Conservation (phyloP, 352 stramenopile species). For the Globisporangium megalacanthum region DNA sequence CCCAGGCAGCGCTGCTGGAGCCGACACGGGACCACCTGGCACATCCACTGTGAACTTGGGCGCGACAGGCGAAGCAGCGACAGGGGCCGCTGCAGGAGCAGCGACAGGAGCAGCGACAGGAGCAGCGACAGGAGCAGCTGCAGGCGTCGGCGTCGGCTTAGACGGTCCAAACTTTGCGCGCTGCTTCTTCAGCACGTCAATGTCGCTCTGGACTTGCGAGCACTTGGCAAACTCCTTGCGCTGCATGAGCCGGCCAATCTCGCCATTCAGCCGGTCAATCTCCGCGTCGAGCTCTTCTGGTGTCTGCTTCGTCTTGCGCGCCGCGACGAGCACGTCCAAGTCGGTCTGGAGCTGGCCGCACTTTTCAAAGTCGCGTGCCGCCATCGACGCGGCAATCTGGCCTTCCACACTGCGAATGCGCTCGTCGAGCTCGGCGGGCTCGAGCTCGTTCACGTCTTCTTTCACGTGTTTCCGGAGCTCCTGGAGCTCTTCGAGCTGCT, state of each 20-base stretch:
- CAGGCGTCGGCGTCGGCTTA: neutral
- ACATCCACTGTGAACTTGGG: conserved; percentile 10
- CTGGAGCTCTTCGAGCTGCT: conserved; percentile 71
- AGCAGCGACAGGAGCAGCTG: neutral
- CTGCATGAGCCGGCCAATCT: conserved; percentile 65
- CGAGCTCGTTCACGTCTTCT: conserved; percentile 84
- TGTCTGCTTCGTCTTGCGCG: conserved; percentile 85
- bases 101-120: neutral
- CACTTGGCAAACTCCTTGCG: conserved; percentile 87
- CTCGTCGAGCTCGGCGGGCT: conserved; percentile 75
- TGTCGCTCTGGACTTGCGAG: conserved; percentile 77
- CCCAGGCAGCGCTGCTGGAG: conserved; percentile 44
- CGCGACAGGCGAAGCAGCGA: neutral
- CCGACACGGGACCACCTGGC: conserved; percentile 30
- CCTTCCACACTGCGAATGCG: conserved; percentile 64
- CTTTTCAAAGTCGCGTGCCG: conserved; percentile 72
- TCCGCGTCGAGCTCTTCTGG: conserved; percentile 77
- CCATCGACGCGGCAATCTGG: conserved; percentile 70
- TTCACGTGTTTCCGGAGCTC: conserved; percentile 70
- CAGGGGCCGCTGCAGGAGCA: neutral
- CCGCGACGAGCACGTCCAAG: conserved; percentile 59
- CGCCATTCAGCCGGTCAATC: conserved; percentile 63
- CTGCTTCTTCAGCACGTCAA: conserved; percentile 73
- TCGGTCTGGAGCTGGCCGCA: conserved; percentile 66
- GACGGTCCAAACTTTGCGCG: conserved; percentile 47